Conservation (phyloP, 2,329 filamentous ascomycete species). For the Incumbomyces delicatus region DNA sequence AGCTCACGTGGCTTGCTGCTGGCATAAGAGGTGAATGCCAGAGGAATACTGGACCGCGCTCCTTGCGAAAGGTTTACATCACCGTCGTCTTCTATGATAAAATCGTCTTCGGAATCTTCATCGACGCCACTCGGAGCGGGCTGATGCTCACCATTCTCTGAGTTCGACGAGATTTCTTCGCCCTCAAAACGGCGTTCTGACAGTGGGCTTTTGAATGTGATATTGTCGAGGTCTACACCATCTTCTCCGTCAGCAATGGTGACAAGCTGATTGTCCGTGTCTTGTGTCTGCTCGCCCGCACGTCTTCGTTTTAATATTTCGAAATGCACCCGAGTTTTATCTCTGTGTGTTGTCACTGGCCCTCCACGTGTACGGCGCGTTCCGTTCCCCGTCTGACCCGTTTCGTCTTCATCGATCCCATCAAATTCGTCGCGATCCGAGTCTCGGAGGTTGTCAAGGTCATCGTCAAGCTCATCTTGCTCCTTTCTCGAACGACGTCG, state of each 20-base stretch:
- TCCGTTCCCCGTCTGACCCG: constrained; percentile 15
- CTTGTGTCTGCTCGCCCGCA: constrained; percentile 29
- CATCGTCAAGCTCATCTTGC: constrained; percentile 34
- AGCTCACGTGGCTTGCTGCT: constrained; percentile 61
- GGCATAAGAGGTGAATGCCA: constrained; percentile 58
- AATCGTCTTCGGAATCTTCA: constrained; percentile 47
- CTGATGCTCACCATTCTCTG: constrained; percentile 14
- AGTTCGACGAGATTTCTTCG: neutral
- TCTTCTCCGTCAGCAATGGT: constrained; percentile 18
- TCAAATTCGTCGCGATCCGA: constrained; percentile 26
- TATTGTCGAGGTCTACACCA: constrained; percentile 15
- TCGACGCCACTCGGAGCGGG: constrained; percentile 9
- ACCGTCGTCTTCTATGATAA: constrained; percentile 55
- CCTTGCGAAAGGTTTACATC: constrained; percentile 12
- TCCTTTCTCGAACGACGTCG: constrained; percentile 22
- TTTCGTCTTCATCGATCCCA: constrained; percentile 15
- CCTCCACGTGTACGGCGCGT: constrained; percentile 33
- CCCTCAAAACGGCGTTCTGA: neutral
- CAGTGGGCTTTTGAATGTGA: constrained; percentile 3
- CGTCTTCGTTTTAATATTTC: constrained; percentile 35
- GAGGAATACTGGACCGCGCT: constrained; percentile 47
- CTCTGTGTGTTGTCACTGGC: constrained; percentile 29
- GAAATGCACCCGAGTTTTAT: constrained; percentile 31
- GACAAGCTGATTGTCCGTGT: constrained; percentile 20
- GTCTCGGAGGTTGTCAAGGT: constrained; percentile 35